Evolutionary conservation across 257 asterid species (phyloP).

Genomic region (Capsicum pubescens): DNA sequence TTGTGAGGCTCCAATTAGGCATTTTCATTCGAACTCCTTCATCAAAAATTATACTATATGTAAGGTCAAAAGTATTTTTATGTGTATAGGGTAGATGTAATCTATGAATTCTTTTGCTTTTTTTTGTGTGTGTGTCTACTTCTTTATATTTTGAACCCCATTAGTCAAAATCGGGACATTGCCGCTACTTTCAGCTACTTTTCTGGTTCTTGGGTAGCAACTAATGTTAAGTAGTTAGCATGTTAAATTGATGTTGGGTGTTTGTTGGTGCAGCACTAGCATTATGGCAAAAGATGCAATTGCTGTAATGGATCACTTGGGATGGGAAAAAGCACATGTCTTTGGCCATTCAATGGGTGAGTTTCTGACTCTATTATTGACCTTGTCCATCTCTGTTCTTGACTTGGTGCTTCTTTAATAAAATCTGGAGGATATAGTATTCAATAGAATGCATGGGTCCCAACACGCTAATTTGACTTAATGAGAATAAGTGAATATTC

Average conservation of each 20-base stretch:
- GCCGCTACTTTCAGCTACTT: not conserved
- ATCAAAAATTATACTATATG: no score
- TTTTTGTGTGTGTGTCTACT: no score
- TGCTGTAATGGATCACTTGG: conserved; percentile 94
- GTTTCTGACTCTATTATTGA: conserved; percentile 44
- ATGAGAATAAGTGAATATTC: not conserved
- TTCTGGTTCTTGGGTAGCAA: conserved; percentile 5
- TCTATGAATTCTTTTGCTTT: no score
- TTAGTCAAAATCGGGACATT: no score
- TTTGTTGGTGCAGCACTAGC: conserved; percentile 58
- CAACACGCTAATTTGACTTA: not conserved
- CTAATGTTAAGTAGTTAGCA: not conserved
- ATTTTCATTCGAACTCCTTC: no score
- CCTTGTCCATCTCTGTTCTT: not conserved
- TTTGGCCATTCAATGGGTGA: conserved; percentile 99
- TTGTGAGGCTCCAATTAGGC: not conserved
- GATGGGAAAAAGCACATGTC: conserved; percentile 89
- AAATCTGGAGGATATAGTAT: not conserved
- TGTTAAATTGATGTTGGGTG: conserved; percentile 20
- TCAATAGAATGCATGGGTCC: not conserved
- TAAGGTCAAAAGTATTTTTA: no score
- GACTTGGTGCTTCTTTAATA: conserved; percentile 12
- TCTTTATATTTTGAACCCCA: no score
- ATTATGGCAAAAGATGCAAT: conserved; percentile 94
- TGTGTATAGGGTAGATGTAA: no score